phyloP scores from a whole-genome alignment of 345 rosid species.

The Luvunga scandens region DNA sequence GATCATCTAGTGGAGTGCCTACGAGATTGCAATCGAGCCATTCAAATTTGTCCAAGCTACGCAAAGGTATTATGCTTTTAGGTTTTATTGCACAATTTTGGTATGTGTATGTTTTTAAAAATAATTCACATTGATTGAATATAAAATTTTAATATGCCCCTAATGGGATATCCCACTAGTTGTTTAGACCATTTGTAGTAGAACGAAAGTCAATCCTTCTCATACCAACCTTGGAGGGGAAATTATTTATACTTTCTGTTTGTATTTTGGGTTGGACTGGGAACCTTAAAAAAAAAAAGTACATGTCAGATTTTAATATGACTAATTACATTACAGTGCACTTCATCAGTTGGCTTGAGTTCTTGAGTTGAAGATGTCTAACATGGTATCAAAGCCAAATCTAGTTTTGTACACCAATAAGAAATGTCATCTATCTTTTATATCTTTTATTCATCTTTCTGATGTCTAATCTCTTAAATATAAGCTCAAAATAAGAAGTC shows the following conservation, averaged over 20 bases:
- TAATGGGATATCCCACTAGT: not conserved
- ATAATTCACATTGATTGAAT: not conserved
- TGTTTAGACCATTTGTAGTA: not conserved
- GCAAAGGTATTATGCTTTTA: slow-evolving; percentile 52
- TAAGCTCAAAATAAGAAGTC: not conserved
- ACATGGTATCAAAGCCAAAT: not conserved
- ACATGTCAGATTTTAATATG: not conserved
- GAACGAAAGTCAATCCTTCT: not conserved
- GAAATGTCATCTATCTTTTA: not conserved
- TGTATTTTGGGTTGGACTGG: not conserved
- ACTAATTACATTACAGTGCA: not conserved
- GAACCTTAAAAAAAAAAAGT: not conserved
- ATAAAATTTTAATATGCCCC: not conserved
- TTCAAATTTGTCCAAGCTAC: slow-evolving; percentile 61
- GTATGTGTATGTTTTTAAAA: not conserved
- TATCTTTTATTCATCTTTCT: not conserved
- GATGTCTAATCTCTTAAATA: not conserved
- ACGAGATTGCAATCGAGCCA: slow-evolving; percentile 74
- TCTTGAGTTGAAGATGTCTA: not conserved
- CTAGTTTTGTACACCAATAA: not conserved
- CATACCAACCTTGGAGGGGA: not conserved
- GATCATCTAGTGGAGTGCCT: slow-evolving; percentile 53
- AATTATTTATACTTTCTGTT: not conserved
- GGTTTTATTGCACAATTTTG: not conserved
- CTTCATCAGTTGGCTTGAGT: not conserved